Evolutionary conservation across 306 rosid species (phyloP).

Genomic region (Elaeagnus macrophylla): DNA sequence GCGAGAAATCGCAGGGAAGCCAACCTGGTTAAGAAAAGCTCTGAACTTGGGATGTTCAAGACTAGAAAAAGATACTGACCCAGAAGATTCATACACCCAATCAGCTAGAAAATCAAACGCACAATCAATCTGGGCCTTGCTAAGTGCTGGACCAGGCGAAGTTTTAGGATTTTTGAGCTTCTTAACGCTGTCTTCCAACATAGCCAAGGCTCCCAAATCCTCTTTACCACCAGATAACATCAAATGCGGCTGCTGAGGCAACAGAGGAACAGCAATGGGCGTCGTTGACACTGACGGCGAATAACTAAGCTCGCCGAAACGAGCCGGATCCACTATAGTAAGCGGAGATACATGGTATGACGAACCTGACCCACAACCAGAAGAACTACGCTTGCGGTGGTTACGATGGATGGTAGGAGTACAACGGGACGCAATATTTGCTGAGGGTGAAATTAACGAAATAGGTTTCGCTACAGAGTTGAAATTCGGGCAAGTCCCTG

Average conservation of each 20-base stretch:
- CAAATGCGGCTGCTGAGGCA: slow-evolving; percentile 56
- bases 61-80: slow-evolving; percentile 67
- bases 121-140: slow-evolving; percentile 50
- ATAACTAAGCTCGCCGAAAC: slow-evolving; percentile 40
- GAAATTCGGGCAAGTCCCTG: slow-evolving; percentile 92
- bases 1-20: slow-evolving; percentile 50
- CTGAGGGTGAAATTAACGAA: slow-evolving; percentile 57
- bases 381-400: slow-evolving; percentile 52
- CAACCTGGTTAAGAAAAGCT: slow-evolving; percentile 74
- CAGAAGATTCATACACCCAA: slow-evolving; percentile 82
- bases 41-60: slow-evolving; percentile 77
- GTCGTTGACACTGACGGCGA: slow-evolving; percentile 22
- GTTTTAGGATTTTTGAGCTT: slow-evolving; percentile 89
- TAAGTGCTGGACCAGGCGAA: slow-evolving; percentile 60
- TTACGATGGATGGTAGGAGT: slow-evolving; percentile 24
- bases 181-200: slow-evolving; percentile 93
- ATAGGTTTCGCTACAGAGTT: slow-evolving; percentile 53
- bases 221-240: slow-evolving; percentile 87
- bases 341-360: slow-evolving; percentile 41
- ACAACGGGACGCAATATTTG: slow-evolving; percentile 17
- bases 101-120: slow-evolving; percentile 69
- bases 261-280: slow-evolving; percentile 3
- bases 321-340: slow-evolving; percentile 39
- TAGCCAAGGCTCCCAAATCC: slow-evolving; percentile 81
- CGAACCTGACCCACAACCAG: slow-evolving; percentile 13